Conservation (phyloP, 2,329 filamentous ascomycete species). For the Kalaharituber pfeilii region DNA sequence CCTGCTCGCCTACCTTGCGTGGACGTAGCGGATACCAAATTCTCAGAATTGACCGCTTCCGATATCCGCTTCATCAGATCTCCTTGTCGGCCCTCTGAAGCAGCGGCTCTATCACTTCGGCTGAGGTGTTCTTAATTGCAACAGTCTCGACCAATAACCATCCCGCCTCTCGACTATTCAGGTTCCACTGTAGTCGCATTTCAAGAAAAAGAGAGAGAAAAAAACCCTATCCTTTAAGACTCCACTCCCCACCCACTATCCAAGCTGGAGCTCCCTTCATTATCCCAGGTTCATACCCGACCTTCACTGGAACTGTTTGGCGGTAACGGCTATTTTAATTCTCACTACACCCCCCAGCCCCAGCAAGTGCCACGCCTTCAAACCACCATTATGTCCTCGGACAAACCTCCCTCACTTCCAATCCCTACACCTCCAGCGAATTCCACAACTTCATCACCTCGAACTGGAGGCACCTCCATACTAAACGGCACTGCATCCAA, state of each 20-base stretch:
- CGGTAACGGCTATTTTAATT: conserved; percentile 30
- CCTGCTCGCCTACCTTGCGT: background rate
- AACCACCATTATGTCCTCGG: conserved; percentile 36
- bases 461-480: conserved; percentile 43
- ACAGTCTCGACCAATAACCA: conserved; percentile 5
- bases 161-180: conserved; percentile 14
- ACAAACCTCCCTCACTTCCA: conserved; percentile 33
- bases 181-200: conserved; percentile 2
- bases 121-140: conserved; percentile 13
- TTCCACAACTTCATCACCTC: conserved; percentile 56
- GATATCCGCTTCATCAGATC: background rate
- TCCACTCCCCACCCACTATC: conserved; percentile 32
- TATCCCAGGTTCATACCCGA: conserved; percentile 67
- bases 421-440: conserved; percentile 47
- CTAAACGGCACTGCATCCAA: conserved; percentile 31
- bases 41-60: background rate
- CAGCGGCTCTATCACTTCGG: conserved; percentile 16
- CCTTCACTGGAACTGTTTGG: conserved; percentile 45
- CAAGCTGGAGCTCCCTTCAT: conserved; percentile 88
- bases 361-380: conserved; percentile 23
- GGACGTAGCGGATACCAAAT: background rate
- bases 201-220: too few species aligned
- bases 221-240: conserved; percentile 1
- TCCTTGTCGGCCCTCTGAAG: background rate
- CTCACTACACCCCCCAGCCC: conserved; percentile 36